phyloP scores from a whole-genome alignment of 192 early-diverging fungal genomes.

The Coemansia sp. region DNA sequence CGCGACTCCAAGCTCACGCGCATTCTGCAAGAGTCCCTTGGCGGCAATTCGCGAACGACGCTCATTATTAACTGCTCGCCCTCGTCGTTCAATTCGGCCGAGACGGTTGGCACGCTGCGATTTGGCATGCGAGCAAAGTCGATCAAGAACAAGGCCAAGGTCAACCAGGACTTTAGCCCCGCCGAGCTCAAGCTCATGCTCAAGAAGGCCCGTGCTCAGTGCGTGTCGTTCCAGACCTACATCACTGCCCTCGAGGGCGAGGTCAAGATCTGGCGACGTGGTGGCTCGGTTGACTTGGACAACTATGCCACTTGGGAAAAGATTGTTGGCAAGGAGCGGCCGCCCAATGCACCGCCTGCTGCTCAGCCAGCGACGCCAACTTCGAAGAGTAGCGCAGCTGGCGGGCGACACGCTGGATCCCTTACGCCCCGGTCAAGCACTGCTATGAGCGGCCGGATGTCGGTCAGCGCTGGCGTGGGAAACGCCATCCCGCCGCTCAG shows the following conservation, averaged over 20 bases:
- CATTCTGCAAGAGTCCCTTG: slow-evolving; percentile 98
- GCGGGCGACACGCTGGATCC: slow-evolving; percentile 16
- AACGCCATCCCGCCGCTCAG: slow-evolving; percentile 27
- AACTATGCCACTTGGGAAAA: slow-evolving; percentile 56
- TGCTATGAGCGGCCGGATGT: slow-evolving; percentile 23
- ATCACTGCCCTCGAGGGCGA: slow-evolving; percentile 84
- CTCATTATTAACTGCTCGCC: slow-evolving; percentile 99
- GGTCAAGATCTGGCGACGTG: slow-evolving; percentile 84
- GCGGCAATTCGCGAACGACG: slow-evolving; percentile 99
- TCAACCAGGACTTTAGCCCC: slow-evolving; percentile 94
- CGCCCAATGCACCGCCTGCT: slow-evolving; percentile 8
- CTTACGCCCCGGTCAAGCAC: slow-evolving; percentile 36
- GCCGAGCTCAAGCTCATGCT: slow-evolving; percentile 93
- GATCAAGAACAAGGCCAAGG: slow-evolving; percentile 99
- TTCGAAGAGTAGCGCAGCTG: slow-evolving; percentile 19
- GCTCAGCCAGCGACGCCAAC: slow-evolving; percentile 21
- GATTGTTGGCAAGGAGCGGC: slow-evolving; percentile 28
- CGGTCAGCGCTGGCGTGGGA: slow-evolving; percentile 48
- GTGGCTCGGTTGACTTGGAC: slow-evolving; percentile 63
- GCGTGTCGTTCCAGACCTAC: slow-evolving; percentile 80
- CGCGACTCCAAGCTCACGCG: slow-evolving; percentile 98
- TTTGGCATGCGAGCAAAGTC: slow-evolving; percentile 99
- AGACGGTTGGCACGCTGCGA: slow-evolving; percentile 89
- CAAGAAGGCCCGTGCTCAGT: slow-evolving; percentile 83
- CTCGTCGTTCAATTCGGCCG: slow-evolving; percentile 94